Percentiles rank a stretch among this genome's conserved stretches.
Evolutionary conservation across 345 rosid species (phyloP).

Genomic region (Sapria himalayana): DNA sequence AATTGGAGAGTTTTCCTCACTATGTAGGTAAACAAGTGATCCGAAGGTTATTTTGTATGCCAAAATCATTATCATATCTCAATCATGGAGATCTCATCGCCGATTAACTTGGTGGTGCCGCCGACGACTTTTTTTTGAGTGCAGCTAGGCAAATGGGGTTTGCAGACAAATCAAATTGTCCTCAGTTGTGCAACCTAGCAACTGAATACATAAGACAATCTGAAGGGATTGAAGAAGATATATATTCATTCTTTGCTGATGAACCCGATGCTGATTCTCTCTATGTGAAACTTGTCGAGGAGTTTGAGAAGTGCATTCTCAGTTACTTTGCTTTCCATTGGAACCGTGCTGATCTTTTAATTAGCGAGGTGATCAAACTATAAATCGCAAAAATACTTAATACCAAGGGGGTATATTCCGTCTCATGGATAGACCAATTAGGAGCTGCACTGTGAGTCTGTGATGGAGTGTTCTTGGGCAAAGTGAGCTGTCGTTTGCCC

Average conservation of each 20-base stretch:
- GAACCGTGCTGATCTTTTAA: constrained; percentile 41
- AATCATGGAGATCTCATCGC: background rate
- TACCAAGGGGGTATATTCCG: too few relatives aligned
- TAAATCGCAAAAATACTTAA: too few relatives aligned
- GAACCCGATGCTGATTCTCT: constrained; percentile 38
- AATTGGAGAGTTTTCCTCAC: constrained; percentile 66
- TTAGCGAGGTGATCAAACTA: constrained; percentile 28
- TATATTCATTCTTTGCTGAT: constrained; percentile 26
- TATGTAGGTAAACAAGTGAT: constrained; percentile 42
- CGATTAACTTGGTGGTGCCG: background rate
- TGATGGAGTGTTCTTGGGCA: too few relatives aligned
- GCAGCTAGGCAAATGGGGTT: constrained; percentile 81
- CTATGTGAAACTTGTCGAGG: constrained; percentile 40
- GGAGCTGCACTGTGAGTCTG: too few relatives aligned
- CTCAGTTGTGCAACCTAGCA: constrained; percentile 48
- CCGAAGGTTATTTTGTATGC: background rate
- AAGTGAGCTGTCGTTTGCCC: too few relatives aligned
- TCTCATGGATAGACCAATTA: too few relatives aligned
- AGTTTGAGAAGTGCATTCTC: constrained; percentile 66
- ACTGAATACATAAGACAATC: constrained; percentile 30
- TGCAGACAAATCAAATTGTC: constrained; percentile 41
- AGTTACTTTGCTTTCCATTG: constrained; percentile 75
- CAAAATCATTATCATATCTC: background rate
- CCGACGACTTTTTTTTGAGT: background rate
- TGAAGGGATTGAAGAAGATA: constrained; percentile 34